Percentiles rank a stretch among this genome's conserved stretches.
Conservation (phyloP, 2,329 filamentous ascomycete genomes). For the Fusarium staphyleae region DNA sequence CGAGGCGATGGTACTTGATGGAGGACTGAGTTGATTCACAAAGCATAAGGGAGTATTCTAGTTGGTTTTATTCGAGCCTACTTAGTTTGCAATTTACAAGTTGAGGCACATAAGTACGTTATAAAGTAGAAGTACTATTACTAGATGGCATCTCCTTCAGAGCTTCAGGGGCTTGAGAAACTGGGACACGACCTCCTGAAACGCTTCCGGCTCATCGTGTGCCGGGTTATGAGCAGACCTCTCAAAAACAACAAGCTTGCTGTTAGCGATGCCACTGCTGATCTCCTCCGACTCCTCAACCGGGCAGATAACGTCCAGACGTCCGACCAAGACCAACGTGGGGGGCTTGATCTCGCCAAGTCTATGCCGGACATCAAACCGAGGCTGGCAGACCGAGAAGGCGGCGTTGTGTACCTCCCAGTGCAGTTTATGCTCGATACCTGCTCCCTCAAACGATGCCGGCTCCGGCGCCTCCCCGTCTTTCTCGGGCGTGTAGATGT, state of each 20-base stretch:
- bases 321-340: slow-evolving; percentile 8
- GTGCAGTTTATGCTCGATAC: background rate
- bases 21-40: no score
- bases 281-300: slow-evolving; percentile 13
- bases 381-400: slow-evolving; percentile 7
- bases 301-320: slow-evolving; percentile 4
- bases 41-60: no score
- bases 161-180: background rate
- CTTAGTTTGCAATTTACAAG: no score
- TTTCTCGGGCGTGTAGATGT: background rate
- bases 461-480: background rate
- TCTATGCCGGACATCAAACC: slow-evolving; percentile 3
- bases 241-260: slow-evolving; percentile 11
- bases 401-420: slow-evolving; percentile 19
- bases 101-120: no score
- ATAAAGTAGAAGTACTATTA: no score
- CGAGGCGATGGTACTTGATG: background rate
- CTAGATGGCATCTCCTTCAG: background rate
- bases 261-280: background rate
- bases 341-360: background rate
- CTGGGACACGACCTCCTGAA: background rate
- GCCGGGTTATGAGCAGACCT: slow-evolving; percentile 11
- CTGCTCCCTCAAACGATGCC: background rate
- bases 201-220: slow-evolving; percentile 5
- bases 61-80: no score